Base-by-base conservation (phyloP, 331 rosid species). In the Malus hybrid region DNA sequence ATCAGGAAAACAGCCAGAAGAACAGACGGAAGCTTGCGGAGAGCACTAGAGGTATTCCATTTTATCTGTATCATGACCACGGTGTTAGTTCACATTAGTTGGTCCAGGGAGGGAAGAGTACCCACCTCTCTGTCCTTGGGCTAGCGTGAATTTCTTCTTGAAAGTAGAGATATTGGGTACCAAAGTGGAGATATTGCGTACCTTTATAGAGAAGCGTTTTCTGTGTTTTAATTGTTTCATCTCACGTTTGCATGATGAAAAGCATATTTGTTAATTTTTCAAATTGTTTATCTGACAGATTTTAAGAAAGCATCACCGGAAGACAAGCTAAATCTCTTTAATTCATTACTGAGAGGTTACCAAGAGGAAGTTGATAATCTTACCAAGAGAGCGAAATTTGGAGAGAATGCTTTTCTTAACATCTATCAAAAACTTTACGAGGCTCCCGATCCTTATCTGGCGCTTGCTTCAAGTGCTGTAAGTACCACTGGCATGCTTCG, bases 1-100 rank as follows among this genome's bases (percentile, higher is more conserved):
- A 95, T 79, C 99, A 95, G 86, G 99, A 95, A 65, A 95, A 90
- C 79, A 95, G 99, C 90, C 97, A 88, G 89, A 95, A 95, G 80
- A 95, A 95, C 75, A 80, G 98, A 46, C 96, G 98, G 78, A 95
- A 95, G 91, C 99, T 95, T 76, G 97, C 97, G 2, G 99, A 95
- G 81, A 95, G 89, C 86, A 89, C 97, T 71, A 83, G 96, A 95
- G 96, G 99, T 90, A 72, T 75, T 54, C 65, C 20, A 2, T 60
- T 60, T 75, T 33, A 46, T 36, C 39, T 69, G 12, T 54, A n/a
- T 20, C 59, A 63, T 59, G 70, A 50, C 54, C 18, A 14, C 3
- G 5, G 54, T 48, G 5, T 48, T 31, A 33, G 48, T 14, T 65
- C 13, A 10, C 42, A 67, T 67, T 67, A 10, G 20, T 69, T 28